A percentile compares a stretch with the other conserved stretches of the same genome.
Conservation (phyloP, 768 basidiomycete species). For the Tricholoma sp. region DNA sequence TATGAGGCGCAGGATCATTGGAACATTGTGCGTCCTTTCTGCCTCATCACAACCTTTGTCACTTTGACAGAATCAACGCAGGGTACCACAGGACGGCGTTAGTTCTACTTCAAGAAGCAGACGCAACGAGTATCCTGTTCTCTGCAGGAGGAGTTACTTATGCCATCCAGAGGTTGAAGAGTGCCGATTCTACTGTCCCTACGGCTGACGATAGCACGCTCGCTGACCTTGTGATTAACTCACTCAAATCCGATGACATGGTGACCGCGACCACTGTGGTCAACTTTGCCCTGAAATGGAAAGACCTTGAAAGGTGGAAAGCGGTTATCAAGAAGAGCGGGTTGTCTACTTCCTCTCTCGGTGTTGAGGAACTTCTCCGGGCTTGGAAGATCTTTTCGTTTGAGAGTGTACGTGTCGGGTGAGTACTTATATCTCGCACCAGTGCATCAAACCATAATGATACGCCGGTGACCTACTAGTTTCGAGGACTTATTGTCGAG, state of each 20-base stretch:
- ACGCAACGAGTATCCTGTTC: conserved; percentile 7
- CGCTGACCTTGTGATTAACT: not conserved
- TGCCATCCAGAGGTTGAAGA: not conserved
- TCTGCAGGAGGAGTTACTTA: conserved; percentile 23
- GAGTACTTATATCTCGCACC: not conserved
- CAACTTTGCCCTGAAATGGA: conserved; percentile 23
- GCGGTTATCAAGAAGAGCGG: conserved; percentile 14
- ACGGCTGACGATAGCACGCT: no score
- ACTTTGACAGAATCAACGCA: not conserved
- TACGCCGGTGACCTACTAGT: conserved; percentile 4
- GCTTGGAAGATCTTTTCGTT: conserved; percentile 22
- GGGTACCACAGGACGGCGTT: conserved; percentile 10
- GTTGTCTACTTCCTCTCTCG: conserved; percentile 9
- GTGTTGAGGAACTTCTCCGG: conserved; percentile 10
- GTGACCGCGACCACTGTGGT: conserved; percentile 12
- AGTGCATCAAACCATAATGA: not conserved
- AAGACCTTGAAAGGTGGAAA: conserved; percentile 23
- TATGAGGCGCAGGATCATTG: conserved; percentile 21
- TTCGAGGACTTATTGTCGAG: conserved; percentile 17
- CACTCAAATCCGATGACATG: conserved; percentile 6
- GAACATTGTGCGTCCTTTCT: conserved; percentile 24
- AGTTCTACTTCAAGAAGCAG: conserved; percentile 6
- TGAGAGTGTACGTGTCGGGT: conserved; percentile 17
- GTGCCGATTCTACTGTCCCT: not conserved
- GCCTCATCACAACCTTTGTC: not conserved